phyloP scores from a whole-genome alignment of 2,329 filamentous ascomycete species.

The Ophiosphaerella herpotricha region DNA sequence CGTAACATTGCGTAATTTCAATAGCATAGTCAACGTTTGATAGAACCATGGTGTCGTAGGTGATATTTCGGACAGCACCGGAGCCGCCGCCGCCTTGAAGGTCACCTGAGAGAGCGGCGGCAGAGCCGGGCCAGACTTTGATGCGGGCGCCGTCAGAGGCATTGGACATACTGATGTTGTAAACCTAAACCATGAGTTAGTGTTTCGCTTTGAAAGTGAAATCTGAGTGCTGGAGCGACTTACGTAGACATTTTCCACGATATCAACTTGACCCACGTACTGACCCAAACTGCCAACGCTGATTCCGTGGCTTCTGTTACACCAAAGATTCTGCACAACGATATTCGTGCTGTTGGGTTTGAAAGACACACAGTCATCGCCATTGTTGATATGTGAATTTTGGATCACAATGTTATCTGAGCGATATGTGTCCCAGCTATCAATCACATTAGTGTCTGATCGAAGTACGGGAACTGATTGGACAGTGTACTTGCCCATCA shows the following conservation, averaged over 20 bases:
- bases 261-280: conserved; percentile 66
- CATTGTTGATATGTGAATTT: conserved; percentile 67
- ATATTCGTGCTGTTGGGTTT: conserved; percentile 75
- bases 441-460: background rate
- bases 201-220: too few relatives aligned
- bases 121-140: conserved; percentile 71
- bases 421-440: conserved; percentile 64
- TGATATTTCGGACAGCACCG: conserved; percentile 68
- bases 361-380: conserved; percentile 74
- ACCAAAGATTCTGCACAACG: conserved; percentile 68
- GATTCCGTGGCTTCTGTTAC: conserved; percentile 73
- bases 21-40: conserved; percentile 69
- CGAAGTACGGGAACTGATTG: conserved; percentile 10
- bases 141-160: conserved; percentile 68
- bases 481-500: conserved; percentile 50
- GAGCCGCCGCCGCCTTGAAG: conserved; percentile 68
- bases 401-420: conserved; percentile 67
- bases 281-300: conserved; percentile 74
- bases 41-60: conserved; percentile 65
- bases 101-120: conserved; percentile 61
- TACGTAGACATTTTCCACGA: conserved; percentile 69
- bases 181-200: conserved; percentile 9
- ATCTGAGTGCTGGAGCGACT: too few relatives aligned
- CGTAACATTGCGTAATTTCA: conserved; percentile 69
- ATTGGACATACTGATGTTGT: conserved; percentile 47